These are phyloP conservation scores for Casuarina equisetifolia DNA, from an alignment of 306 rosid species.

Conservation along the genomic window DNA sequence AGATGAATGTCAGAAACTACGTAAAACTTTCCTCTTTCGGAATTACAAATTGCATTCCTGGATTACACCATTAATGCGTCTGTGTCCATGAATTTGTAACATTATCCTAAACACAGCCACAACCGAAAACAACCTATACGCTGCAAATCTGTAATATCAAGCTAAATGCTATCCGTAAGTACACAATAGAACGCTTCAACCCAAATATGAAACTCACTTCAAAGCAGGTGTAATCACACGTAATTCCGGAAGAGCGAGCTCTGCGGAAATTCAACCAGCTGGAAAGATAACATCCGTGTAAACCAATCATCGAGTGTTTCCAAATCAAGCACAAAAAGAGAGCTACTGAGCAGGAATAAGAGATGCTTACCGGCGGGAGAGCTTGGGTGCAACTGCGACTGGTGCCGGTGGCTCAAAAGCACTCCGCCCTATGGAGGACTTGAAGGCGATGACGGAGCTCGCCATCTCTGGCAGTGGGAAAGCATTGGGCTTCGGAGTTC, in stretches of 20 bases:
- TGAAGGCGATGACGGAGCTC: constrained; percentile 28
- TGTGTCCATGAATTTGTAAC: no score
- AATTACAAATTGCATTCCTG: not conserved
- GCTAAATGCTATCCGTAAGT: not conserved
- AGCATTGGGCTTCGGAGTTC: not conserved
- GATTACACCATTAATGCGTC: not conserved
- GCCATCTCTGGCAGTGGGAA: constrained; percentile 29
- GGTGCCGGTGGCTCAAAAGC: constrained; percentile 1
- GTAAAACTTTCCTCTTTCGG: no score
- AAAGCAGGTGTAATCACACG: constrained; percentile 50
- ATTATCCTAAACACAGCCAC: not conserved
- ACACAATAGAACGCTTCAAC: not conserved
- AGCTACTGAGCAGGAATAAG: not conserved
- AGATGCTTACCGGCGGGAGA: constrained; percentile 24
- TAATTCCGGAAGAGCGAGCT: constrained; percentile 26
- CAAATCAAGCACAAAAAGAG: not conserved
- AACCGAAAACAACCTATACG: no score
- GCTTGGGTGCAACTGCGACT: not conserved
- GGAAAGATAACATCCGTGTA: not conserved
- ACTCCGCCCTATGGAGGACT: not conserved
- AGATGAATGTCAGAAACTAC: no score
- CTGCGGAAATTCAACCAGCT: constrained; percentile 26
- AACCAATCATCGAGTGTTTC: not conserved
- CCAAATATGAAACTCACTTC: constrained; percentile 38
- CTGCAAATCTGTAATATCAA: no score